phyloP scores from a whole-genome alignment of 1,284 basidiomycete species.

The Naganishia sp. region DNA sequence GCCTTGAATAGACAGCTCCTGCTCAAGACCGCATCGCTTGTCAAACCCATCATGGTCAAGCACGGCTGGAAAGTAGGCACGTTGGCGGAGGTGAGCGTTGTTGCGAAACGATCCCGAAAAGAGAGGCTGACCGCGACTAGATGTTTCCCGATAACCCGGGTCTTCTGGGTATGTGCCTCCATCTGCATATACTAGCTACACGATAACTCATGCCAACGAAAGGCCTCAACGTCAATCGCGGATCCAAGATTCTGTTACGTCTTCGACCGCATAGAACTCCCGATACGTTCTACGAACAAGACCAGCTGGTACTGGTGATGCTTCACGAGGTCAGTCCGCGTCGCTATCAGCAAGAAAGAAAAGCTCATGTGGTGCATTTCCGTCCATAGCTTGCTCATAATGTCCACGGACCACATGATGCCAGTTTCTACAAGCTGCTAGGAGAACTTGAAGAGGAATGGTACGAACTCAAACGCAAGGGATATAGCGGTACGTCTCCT shows the following conservation, averaged over 20 bases:
- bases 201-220: not conserved
- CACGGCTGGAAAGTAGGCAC: slow-evolving; percentile 76
- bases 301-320: slow-evolving; percentile 74
- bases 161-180: slow-evolving; percentile 64
- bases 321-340: slow-evolving; percentile 69
- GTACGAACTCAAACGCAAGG: slow-evolving; percentile 68
- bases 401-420: slow-evolving; percentile 80
- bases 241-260: slow-evolving; percentile 75
- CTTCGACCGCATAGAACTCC: slow-evolving; percentile 69
- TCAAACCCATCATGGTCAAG: slow-evolving; percentile 86
- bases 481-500: slow-evolving; percentile 59
- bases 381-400: slow-evolving; percentile 74
- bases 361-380: not conserved
- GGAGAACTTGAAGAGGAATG: slow-evolving; percentile 77
- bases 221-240: slow-evolving; percentile 65
- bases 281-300: slow-evolving; percentile 72
- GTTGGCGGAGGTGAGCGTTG: slow-evolving; percentile 62
- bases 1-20: slow-evolving; percentile 56
- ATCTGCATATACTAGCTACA: not conserved
- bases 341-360: slow-evolving; percentile 2
- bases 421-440: slow-evolving; percentile 73
- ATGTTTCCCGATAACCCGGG: slow-evolving; percentile 76
- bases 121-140: slow-evolving; percentile 36
- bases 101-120: too few relatives aligned
- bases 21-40: slow-evolving; percentile 72